Conservation (phyloP, 306 rosid genomes). For the Astragalus glycyphyllos region DNA sequence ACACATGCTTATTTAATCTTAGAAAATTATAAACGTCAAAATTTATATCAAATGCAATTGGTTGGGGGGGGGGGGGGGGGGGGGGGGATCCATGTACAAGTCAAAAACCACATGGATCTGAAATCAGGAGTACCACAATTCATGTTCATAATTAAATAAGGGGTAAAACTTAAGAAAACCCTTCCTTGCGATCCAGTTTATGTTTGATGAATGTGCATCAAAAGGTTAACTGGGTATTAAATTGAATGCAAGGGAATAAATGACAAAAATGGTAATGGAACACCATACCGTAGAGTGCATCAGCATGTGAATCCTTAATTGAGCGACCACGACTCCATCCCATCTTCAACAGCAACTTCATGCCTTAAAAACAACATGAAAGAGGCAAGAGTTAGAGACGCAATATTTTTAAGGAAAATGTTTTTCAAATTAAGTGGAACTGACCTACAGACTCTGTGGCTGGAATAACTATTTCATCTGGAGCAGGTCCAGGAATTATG, state of each 20-base stretch:
- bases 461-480: conserved; percentile 89
- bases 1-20: background rate
- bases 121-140: background rate
- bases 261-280: conserved; percentile 27
- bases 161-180: background rate
- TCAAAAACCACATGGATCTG: background rate
- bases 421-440: conserved; percentile 41
- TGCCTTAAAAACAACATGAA: conserved; percentile 60
- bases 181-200: conserved; percentile 17
- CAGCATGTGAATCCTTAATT: conserved; percentile 79
- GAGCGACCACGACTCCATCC: conserved; percentile 99
- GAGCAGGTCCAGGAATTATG: conserved; percentile 93
- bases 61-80: background rate
- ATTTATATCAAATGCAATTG: conserved; percentile 8
- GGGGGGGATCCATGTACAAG: background rate
- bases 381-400: conserved; percentile 17
- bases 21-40: conserved; percentile 18
- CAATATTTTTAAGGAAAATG: conserved; percentile 22
- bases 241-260: conserved; percentile 26
- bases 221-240: conserved; percentile 7
- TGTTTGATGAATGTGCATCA: conserved; percentile 6
- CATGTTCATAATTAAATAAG: conserved; percentile 3
- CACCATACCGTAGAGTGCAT: conserved; percentile 68
- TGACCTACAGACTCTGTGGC: conserved; percentile 90
- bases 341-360: conserved; percentile 88